Evolutionary conservation across 441 rosid genomes (phyloP).

Genomic region (Erodium trifolium): DNA sequence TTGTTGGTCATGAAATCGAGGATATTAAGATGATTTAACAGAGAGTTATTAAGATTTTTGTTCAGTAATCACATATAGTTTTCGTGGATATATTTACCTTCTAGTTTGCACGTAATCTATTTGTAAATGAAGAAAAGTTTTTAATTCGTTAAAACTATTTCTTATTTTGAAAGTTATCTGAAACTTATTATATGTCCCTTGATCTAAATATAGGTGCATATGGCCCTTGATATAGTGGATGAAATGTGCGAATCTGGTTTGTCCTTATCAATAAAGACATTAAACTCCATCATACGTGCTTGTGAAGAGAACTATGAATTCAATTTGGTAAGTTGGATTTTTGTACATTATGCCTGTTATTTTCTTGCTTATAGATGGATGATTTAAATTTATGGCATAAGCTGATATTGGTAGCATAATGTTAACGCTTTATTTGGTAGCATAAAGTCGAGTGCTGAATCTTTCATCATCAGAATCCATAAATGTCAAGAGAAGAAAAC

Average conservation of each 20-base stretch:
- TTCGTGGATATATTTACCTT: background rate
- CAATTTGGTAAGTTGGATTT: conserved; percentile 44
- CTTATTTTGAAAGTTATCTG: background rate
- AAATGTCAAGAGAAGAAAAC: background rate
- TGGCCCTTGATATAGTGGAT: conserved; percentile 59
- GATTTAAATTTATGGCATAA: background rate
- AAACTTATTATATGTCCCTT: conserved; percentile 17
- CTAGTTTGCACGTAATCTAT: conserved; percentile 1
- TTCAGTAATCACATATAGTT: background rate
- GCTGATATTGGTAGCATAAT: background rate
- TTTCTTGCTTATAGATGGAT: background rate
- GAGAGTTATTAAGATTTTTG: background rate
- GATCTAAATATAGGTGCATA: conserved; percentile 48
- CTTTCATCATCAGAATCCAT: background rate
- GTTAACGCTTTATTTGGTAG: background rate
- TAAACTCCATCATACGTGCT: conserved; percentile 45
- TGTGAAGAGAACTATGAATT: conserved; percentile 48
- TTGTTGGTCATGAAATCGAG: background rate
- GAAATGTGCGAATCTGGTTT: conserved; percentile 52
- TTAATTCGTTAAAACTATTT: conserved; percentile 2
- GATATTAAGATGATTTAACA: background rate
- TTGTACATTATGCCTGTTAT: background rate
- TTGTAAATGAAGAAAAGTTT: background rate
- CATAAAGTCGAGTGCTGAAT: background rate
- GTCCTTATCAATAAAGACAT: conserved; percentile 32